phyloP scores from a whole-genome alignment of 306 rosid species.

The Benincasa hispida region DNA sequence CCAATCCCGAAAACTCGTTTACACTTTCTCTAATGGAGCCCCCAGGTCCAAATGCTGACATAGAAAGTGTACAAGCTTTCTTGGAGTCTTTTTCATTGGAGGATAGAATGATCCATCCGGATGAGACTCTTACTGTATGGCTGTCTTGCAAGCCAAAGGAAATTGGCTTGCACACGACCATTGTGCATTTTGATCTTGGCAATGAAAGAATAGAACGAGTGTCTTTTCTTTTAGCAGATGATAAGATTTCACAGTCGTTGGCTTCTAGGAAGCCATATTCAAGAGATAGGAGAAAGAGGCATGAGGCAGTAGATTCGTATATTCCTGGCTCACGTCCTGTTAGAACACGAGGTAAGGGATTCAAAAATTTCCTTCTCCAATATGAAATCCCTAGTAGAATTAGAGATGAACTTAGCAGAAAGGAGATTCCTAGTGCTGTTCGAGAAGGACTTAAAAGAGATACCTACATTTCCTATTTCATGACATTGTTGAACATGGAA shows the following conservation, averaged over 20 bases:
- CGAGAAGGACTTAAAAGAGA: slow-evolving; percentile 38
- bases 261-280: slow-evolving; percentile 49
- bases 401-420: slow-evolving; percentile 37
- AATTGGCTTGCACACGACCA: slow-evolving; percentile 52
- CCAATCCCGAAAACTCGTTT: slow-evolving; percentile 63
- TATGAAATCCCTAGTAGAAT: slow-evolving; percentile 50
- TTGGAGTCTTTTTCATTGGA: slow-evolving; percentile 53
- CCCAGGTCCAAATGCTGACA: slow-evolving; percentile 26
- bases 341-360: slow-evolving; percentile 4
- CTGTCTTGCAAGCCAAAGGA: slow-evolving; percentile 79
- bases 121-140: slow-evolving; percentile 59
- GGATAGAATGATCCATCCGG: slow-evolving; percentile 74
- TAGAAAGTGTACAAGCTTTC: slow-evolving; percentile 21
- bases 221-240: slow-evolving; percentile 71
- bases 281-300: slow-evolving; percentile 42
- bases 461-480: slow-evolving; percentile 41
- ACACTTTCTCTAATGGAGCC: slow-evolving; percentile 74
- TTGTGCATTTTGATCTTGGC: slow-evolving; percentile 67
- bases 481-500: slow-evolving; percentile 62
- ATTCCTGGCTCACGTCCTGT: slow-evolving; percentile 38
- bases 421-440: slow-evolving; percentile 42
- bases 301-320: slow-evolving; percentile 23
- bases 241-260: slow-evolving; percentile 62
- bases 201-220: slow-evolving; percentile 54
- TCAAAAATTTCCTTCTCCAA: slow-evolving; percentile 47